A percentile compares a stretch with the other conserved stretches of the same genome.
Conservation (phyloP, 1,284 basidiomycete genomes). For the Schizophyllum commune region DNA sequence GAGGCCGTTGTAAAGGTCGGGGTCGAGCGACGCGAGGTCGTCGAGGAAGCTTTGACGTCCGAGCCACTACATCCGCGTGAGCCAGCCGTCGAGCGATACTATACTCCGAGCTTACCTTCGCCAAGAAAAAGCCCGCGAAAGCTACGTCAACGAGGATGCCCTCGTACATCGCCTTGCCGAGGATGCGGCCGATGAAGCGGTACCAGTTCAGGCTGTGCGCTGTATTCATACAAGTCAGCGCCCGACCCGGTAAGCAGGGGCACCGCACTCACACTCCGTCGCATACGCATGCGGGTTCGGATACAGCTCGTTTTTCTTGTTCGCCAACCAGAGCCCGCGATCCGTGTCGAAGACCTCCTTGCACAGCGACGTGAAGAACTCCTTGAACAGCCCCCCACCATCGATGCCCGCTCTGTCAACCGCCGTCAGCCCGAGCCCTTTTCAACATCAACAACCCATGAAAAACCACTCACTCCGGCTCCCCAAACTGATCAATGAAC, state of each 20-base stretch:
- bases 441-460: constrained; percentile 3
- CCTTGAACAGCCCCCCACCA: constrained; percentile 97
- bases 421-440: constrained; percentile 3
- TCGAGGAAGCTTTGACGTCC: constrained; percentile 85
- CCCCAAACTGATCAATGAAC: constrained; percentile 88
- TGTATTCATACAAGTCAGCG: constrained; percentile 21
- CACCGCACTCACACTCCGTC: constrained; percentile 55
- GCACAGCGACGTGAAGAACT: constrained; percentile 87
- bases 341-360: constrained; percentile 95
- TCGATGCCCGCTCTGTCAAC: constrained; percentile 76
- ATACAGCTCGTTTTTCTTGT: constrained; percentile 87
- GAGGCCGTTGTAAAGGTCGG: constrained; percentile 88
- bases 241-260: not conserved
- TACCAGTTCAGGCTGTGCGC: constrained; percentile 90
- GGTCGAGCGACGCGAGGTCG: constrained; percentile 87
- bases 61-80: constrained; percentile 57
- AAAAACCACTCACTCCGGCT: constrained; percentile 58
- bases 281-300: constrained; percentile 91
- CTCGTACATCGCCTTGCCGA: constrained; percentile 96
- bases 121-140: constrained; percentile 93
- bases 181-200: constrained; percentile 85
- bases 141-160: constrained; percentile 95
- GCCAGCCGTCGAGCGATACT: not conserved
- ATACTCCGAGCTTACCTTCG: constrained; percentile 48
- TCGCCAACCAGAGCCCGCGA: constrained; percentile 89